phyloP scores from a whole-genome alignment of 768 basidiomycete species.

The Suillus lakei region DNA sequence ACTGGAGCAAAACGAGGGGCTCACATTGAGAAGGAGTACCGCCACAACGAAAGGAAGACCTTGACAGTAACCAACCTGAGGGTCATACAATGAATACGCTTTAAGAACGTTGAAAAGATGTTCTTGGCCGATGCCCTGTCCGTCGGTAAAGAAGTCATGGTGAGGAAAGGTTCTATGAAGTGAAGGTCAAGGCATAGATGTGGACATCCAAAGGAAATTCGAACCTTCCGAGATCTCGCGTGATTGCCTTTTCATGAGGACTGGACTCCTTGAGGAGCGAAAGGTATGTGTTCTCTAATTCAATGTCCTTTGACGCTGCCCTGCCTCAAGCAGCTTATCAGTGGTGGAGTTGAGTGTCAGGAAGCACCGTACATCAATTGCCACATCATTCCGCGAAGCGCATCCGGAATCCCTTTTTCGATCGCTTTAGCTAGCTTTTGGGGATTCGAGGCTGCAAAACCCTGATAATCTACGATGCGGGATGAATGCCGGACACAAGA shows the following conservation, averaged over 20 bases:
- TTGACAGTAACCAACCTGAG: constrained; percentile 97
- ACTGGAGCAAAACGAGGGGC: constrained; percentile 23
- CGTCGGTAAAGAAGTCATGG: constrained; percentile 94
- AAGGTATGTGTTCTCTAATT: constrained; percentile 84
- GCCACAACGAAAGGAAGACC: constrained; percentile 97
- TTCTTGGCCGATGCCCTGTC: constrained; percentile 94
- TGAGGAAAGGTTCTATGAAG: constrained; percentile 87
- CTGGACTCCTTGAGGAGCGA: constrained; percentile 82
- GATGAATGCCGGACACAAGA: constrained; percentile 14
- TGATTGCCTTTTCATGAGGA: constrained; percentile 92
- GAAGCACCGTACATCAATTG: constrained; percentile 76
- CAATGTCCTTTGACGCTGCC: constrained; percentile 92
- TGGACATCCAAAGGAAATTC: constrained; percentile 4
- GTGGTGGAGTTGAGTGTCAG: constrained; percentile 15
- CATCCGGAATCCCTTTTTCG: constrained; percentile 87
- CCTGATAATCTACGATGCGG: constrained; percentile 75
- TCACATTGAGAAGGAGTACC: constrained; percentile 87
- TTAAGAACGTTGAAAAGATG: constrained; percentile 98
- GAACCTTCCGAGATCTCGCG: constrained; percentile 87
- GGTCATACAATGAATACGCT: constrained; percentile 94
- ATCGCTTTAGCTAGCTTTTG: constrained; percentile 88
- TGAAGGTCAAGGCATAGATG: constrained; percentile 16
- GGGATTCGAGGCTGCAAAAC: constrained; percentile 78
- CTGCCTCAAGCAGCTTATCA: constrained; percentile 41
- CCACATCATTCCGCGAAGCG: constrained; percentile 94